Conservation (phyloP, 1,284 basidiomycete genomes). For the Leccinum angustisporum region DNA sequence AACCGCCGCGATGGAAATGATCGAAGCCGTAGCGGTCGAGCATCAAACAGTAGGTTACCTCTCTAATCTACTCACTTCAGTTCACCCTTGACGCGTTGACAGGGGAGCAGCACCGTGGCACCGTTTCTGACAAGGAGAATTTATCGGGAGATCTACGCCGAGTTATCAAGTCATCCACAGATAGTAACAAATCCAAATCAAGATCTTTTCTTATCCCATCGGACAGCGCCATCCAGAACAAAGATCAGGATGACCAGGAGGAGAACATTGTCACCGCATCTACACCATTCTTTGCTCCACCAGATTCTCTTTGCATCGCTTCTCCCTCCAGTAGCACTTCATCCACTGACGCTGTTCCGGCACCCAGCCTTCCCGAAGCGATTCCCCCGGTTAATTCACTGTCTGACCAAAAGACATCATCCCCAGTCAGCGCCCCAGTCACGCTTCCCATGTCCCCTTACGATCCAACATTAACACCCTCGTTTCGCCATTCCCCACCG, state of each 20-base stretch:
- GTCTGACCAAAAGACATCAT: constrained; percentile 15
- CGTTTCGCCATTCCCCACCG: constrained; percentile 71
- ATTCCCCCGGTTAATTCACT: neutral
- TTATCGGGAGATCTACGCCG: constrained; percentile 32
- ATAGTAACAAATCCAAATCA: constrained; percentile 23
- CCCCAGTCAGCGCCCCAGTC: constrained; percentile 19
- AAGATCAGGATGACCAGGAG: constrained; percentile 13
- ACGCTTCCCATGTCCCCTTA: constrained; percentile 66
- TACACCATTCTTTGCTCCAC: constrained; percentile 16
- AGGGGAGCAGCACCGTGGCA: constrained; percentile 34
- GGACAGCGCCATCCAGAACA: constrained; percentile 13
- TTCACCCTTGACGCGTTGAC: constrained; percentile 22
- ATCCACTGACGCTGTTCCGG: constrained; percentile 2
- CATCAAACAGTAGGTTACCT: constrained; percentile 56
- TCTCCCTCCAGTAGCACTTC: constrained; percentile 10
- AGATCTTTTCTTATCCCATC: constrained; percentile 25
- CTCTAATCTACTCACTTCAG: neutral
- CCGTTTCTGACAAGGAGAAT: constrained; percentile 35
- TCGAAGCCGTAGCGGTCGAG: constrained; percentile 52
- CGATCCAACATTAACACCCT: constrained; percentile 66
- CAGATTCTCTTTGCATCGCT: constrained; percentile 16
- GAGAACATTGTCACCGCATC: constrained; percentile 8
- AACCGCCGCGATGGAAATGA: constrained; percentile 71
- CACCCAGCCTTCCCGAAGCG: constrained; percentile 3
- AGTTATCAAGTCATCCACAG: constrained; percentile 24